Conservation (phyloP, 2,329 filamentous ascomycete genomes). For the Trichoderma sp. region DNA sequence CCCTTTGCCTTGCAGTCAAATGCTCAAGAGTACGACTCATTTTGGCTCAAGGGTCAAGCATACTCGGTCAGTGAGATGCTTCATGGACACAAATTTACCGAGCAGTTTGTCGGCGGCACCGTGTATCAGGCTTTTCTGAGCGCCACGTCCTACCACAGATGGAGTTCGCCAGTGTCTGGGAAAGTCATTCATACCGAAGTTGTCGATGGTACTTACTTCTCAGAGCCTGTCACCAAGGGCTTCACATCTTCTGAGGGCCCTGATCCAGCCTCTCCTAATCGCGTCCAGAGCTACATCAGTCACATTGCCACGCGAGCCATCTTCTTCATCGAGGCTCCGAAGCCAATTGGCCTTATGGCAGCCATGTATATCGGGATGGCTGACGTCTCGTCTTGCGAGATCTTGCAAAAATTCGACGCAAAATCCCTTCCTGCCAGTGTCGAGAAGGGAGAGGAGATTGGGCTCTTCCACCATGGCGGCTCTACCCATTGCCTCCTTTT, state of each 20-base stretch:
- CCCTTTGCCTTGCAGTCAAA: conserved; percentile 47
- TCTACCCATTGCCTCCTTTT: conserved; percentile 65
- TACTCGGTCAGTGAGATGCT: conserved; percentile 63
- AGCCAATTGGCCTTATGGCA: conserved; percentile 63
- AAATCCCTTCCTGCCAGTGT: neutral
- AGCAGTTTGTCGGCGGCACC: conserved; percentile 56
- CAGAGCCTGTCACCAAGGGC: conserved; percentile 38
- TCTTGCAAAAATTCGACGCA: conserved; percentile 35
- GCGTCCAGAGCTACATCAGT: conserved; percentile 60
- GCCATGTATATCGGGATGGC: conserved; percentile 70
- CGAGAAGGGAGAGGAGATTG: conserved; percentile 63
- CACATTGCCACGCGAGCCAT: conserved; percentile 62
- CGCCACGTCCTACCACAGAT: conserved; percentile 63
- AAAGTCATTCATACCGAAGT: conserved; percentile 52
- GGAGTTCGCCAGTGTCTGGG: conserved; percentile 62
- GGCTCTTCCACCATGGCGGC: conserved; percentile 73
- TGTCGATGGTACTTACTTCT: conserved; percentile 61
- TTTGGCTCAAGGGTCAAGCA: conserved; percentile 65
- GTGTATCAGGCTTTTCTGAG: conserved; percentile 67
- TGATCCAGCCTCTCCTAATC: conserved; percentile 22
- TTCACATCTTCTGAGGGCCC: conserved; percentile 19
- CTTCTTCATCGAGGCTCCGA: conserved; percentile 65
- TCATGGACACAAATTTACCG: conserved; percentile 44
- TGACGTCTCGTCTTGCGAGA: conserved; percentile 64
- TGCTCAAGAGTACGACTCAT: conserved; percentile 52